Evolutionary conservation across 495 filamentous ascomycete genomes (phyloP).

Genomic region (Podospora fimiseda): DNA sequence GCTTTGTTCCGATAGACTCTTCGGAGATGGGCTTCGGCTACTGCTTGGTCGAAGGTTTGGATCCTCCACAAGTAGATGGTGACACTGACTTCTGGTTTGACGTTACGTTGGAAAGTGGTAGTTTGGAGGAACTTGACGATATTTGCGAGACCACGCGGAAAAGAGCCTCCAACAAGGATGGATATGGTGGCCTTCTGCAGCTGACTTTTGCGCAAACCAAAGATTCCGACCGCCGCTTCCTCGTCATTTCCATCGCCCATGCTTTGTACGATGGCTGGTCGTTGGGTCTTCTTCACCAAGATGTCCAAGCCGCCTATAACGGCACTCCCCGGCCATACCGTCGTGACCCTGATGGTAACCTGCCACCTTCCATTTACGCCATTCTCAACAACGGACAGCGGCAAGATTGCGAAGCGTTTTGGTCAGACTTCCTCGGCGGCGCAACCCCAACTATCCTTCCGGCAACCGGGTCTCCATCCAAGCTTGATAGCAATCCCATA

Average conservation of each 20-base stretch:
- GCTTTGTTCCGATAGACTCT: conserved; percentile 58
- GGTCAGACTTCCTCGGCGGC: conserved; percentile 51
- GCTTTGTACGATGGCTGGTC: conserved; percentile 78
- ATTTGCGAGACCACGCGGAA: conserved; percentile 25
- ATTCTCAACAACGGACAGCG: no score
- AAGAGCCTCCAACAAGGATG: conserved; percentile 20
- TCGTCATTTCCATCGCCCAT: conserved; percentile 69
- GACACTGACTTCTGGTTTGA: background rate
- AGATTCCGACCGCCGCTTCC: conserved; percentile 28
- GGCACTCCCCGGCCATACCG: no score
- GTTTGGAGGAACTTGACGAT: conserved; percentile 16
- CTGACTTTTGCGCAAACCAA: conserved; percentile 31
- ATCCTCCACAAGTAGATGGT: conserved; percentile 9
- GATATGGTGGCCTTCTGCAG: conserved; percentile 35
- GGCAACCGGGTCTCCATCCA: background rate
- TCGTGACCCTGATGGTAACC: conserved; percentile 21
- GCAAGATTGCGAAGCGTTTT: conserved; percentile 47
- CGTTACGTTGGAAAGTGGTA: conserved; percentile 10
- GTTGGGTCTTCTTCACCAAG: conserved; percentile 57
- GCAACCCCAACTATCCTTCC: conserved; percentile 34
- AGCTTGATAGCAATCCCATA: conserved; percentile 5
- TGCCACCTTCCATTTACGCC: conserved; percentile 33
- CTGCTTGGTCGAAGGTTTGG: conserved; percentile 55
- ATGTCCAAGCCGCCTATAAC: conserved; percentile 55
- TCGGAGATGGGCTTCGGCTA: conserved; percentile 48